Base-by-base conservation (phyloP, 148 eudicot species). In the Cornus controversa region DNA sequence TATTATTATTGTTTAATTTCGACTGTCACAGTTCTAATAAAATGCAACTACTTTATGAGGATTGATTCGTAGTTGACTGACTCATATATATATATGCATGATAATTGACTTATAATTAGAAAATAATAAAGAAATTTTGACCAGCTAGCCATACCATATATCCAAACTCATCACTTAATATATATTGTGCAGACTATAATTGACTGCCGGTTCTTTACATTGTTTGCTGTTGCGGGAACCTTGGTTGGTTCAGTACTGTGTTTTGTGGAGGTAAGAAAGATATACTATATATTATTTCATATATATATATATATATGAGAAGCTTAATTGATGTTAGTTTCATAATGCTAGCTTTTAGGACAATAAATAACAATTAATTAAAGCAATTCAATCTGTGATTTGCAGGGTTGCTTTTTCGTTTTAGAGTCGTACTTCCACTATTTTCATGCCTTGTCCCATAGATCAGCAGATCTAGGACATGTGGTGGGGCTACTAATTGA, bases 171-270 rank as follows among this genome's bases (percentile, higher is more conserved):
- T 58, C 20, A 3, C 2, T 54, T 72, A 4, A 2, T 31, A 20
- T 71, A 8, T 13, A 13, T 13, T 72, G 6, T 82, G 84, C 91
- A 91, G 94, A 85, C 24, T 29, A 69, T 93, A 10, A 27, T 93
- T 8, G 89, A 93, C 73, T 89, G 92, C 78, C 80, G 97, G 76
- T 93, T 93, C 86, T 89, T 91, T 65, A 84, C 91, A 26, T 73
- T 93, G 71, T 82, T 93, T 16, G 95, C 90, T 2, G 85, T 88
- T 64, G 95, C 62, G 23, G 97, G 97, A 67, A 85, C 93, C 68
- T 85, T 91, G 67, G 58, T 91, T 63, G 95, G 95, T 78, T 93
- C 97, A 8, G 63, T 89, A 70, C 75, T 93, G 75, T 93, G 97
- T 76, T 91, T 88, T 68, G 71, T 91, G 3, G 95, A 91, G 93